phyloP scores from a whole-genome alignment of 2,329 filamentous ascomycete genomes.

The Ophiostoma sp. region DNA sequence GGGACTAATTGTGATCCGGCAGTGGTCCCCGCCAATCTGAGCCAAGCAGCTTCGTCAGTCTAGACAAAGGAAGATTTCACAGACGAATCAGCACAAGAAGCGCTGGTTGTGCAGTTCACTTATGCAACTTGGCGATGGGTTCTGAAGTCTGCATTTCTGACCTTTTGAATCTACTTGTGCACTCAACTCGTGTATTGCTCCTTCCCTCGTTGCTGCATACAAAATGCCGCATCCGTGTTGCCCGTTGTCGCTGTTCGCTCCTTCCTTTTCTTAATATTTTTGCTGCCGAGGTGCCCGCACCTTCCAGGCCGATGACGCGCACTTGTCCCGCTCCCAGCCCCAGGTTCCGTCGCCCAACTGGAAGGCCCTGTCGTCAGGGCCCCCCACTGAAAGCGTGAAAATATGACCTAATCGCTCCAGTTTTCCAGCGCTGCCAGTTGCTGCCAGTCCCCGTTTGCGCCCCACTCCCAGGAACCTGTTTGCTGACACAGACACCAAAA shows the following conservation, averaged over 20 bases:
- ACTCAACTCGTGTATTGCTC: too few relatives aligned
- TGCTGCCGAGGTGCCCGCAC: neutral
- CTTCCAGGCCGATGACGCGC: conserved; percentile 7
- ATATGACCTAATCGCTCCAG: conserved; percentile 1
- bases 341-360: neutral
- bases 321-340: conserved; percentile 2
- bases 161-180: too few relatives aligned
- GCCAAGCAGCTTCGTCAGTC: neutral
- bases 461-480: neutral
- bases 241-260: neutral
- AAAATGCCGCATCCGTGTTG: conserved; percentile 5
- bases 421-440: neutral
- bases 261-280: neutral
- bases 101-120: neutral
- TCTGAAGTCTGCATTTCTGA: neutral
- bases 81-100: neutral
- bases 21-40: neutral
- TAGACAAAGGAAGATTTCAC: neutral
- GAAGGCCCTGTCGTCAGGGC: neutral
- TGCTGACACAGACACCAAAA: conserved; percentile 1
- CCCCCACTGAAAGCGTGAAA: neutral
- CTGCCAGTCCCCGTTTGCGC: neutral
- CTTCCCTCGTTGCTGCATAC: neutral
- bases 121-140: neutral
- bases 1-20: neutral